Evolutionary conservation across 371 early-diverging fungal species (phyloP), one percentile per base, ranked within the genome.

Genomic region (Rhizopus stolonifer): DNA sequence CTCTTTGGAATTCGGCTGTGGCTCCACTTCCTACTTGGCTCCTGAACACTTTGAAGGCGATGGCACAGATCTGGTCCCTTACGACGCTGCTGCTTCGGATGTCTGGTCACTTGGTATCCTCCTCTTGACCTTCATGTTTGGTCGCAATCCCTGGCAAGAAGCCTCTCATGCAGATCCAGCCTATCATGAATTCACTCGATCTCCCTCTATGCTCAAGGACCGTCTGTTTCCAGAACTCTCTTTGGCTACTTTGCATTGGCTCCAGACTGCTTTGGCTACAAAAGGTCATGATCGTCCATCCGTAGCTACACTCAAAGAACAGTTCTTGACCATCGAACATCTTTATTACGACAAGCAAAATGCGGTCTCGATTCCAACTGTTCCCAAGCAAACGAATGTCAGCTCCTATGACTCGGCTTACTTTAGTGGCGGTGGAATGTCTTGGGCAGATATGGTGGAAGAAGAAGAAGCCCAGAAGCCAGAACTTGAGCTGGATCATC

Each of bases 131-230:
- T 51, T 90, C 23, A 63, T 87, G 39, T 85, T 85, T 73, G 89
- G 89, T 52, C 81, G 88, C 39, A 90, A 89, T 58, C 92, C 90
- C 4, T 92, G 92, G 92, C 76, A 84, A 61, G 79, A 82, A 50
- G 84, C 87, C 13, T 74, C 70, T 31, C 48, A 56, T 15, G 58
- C 67, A 26, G 87, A 84, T 55, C 55, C 70, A 15, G 74, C 81
- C 11, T 86, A 70, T 60, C 67, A 71, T 9, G 81, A 81, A 52
- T 86, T 74, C 59, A 71, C 60, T 23, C 72, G 80, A 42, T 65
- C 77, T 23, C 75, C 81, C 10, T 57, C 53, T 23, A 75, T 80
- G 23, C 64, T 84, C 19, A 68, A 70, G 43, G 72, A 73, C 21
- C 69, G 67, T 29, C 67, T 82, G 56, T 80, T 81, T 54, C 84